Percentiles rank a stretch among this genome's conserved stretches.
phyloP scores from a whole-genome alignment of 768 basidiomycete genomes.

The Suillus hirtellus region DNA sequence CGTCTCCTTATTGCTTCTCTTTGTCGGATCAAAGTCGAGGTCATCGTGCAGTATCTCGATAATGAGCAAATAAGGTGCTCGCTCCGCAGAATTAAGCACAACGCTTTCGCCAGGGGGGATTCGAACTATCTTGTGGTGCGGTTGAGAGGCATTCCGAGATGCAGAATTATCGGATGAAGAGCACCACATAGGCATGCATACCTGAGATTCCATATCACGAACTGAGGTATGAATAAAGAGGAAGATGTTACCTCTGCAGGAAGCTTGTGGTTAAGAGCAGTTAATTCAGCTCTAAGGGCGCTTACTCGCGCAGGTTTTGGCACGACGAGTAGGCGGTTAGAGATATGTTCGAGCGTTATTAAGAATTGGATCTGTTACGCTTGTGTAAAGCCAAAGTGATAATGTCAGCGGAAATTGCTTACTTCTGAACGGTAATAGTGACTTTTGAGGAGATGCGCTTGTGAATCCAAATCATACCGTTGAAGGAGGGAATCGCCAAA shows the following conservation, averaged over 20 bases:
- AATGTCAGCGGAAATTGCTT: constrained; percentile 23
- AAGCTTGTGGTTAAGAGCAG: constrained; percentile 91
- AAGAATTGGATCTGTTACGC: constrained; percentile 75
- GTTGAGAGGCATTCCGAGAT: constrained; percentile 43
- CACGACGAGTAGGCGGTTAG: constrained; percentile 86
- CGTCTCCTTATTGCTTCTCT: constrained; percentile 82
- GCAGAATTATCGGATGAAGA: constrained; percentile 60
- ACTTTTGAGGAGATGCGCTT: constrained; percentile 72
- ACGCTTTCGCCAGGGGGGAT: constrained; percentile 98
- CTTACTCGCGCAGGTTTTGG: constrained; percentile 94
- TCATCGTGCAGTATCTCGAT: constrained; percentile 90
- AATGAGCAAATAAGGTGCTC: constrained; percentile 89
- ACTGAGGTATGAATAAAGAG: constrained; percentile 7
- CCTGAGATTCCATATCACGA: constrained; percentile 40
- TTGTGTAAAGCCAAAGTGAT: constrained; percentile 11
- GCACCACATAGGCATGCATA: constrained; percentile 91
- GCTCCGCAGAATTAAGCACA: constrained; percentile 96
- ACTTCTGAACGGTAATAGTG: constrained; percentile 91
- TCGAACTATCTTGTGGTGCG: constrained; percentile 93
- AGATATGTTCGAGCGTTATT: constrained; percentile 87
- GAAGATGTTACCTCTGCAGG: constrained; percentile 79
- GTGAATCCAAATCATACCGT: constrained; percentile 66
- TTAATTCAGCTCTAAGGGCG: constrained; percentile 94
- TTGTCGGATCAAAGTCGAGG: constrained; percentile 87
- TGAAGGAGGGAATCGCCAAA: constrained; percentile 59